Conservation (phyloP, 1,284 basidiomycete genomes). For the Leccinum fuscescens region DNA sequence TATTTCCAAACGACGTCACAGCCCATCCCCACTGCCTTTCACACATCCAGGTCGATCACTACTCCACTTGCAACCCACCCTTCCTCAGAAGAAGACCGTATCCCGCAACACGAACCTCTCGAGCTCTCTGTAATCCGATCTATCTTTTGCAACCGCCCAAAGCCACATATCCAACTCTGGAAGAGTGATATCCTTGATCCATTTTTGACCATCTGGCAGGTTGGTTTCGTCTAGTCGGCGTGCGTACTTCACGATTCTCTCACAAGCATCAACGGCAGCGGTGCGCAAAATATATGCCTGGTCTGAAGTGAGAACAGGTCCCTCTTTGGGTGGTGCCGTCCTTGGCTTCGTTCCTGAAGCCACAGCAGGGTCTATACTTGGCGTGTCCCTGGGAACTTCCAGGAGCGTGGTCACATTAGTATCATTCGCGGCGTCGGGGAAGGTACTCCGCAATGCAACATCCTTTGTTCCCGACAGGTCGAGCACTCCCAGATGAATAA, state of each 20-base stretch:
- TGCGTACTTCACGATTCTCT: slow-evolving; percentile 59
- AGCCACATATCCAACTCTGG: slow-evolving; percentile 73
- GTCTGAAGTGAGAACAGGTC: slow-evolving; percentile 55
- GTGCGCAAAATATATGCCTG: slow-evolving; percentile 80
- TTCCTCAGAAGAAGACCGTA: slow-evolving; percentile 60
- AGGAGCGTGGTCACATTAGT: slow-evolving; percentile 44
- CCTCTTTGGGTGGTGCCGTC: slow-evolving; percentile 48
- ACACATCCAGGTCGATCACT: neutral
- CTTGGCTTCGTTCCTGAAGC: slow-evolving; percentile 15
- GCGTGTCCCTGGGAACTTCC: slow-evolving; percentile 21
- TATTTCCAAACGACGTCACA: slow-evolving; percentile 6
- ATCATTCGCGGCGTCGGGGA: slow-evolving; percentile 43
- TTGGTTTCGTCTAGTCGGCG: slow-evolving; percentile 40
- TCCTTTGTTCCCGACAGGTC: slow-evolving; percentile 51
- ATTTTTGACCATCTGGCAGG: slow-evolving; percentile 36
- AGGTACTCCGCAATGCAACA: slow-evolving; percentile 41
- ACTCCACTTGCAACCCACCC: neutral
- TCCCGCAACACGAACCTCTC: slow-evolving; percentile 60
- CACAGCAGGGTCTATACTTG: slow-evolving; percentile 10
- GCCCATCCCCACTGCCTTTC: slow-evolving; percentile 1
- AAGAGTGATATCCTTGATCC: slow-evolving; percentile 57
- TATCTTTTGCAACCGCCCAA: slow-evolving; percentile 74
- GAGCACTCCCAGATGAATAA: slow-evolving; percentile 75
- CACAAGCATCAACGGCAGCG: slow-evolving; percentile 74
- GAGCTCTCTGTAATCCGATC: slow-evolving; percentile 62